Evolutionary conservation across 148 eudicot species (phyloP), one percentile per base, ranked within the genome.

Genomic region (Beta vulgaris): DNA sequence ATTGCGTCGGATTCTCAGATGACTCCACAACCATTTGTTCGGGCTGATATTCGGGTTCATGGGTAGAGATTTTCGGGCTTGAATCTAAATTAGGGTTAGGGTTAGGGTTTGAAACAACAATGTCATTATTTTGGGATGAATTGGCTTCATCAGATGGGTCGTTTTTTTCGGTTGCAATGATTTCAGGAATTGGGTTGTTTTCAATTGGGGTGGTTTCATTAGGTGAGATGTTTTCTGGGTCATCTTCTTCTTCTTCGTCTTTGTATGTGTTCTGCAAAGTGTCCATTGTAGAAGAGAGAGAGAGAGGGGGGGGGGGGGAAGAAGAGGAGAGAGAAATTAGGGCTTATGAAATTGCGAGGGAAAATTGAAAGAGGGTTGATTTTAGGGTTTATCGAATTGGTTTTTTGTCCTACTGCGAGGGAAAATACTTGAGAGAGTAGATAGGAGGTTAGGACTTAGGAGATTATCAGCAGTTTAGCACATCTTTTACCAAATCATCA

Each of bases 261-360:
- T 35, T 58, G 75, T 77, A 82, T 4, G 84, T 71, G 19, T 77
- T 51, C 53, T 51, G 81, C 12, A 82, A 74, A 68, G 78, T 82
- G 58, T 82, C 84, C 84, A 82, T 81, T 19, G 39, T 9, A 35
- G 31, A 59, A 2, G 51, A 48, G 72, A 57, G 40, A 15, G 49
- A 54, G 34, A 29, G 26, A 29, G 49, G 13, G 37, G 35, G 34
- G 21, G 26, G n/a, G 49, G 13, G 37, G 35, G 51, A 59, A 43
- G 35, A 71, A 58, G 63, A 15, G 42, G 34, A 37, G 21, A 37
- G 6, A 1, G 44, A 48, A 68, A 15, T 55, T 54, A 54, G 65
- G 72, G 65, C 1, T 67, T 54, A 28, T 67, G n/a, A 34, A 59
- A 37, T 60, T 60, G 76, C 68, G 68, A 73, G 68, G 76, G 55